A percentile compares a stretch with the other conserved stretches of the same genome.
Conservation (phyloP, 2,329 filamentous ascomycete genomes). For the Fusarium avenaceum region DNA sequence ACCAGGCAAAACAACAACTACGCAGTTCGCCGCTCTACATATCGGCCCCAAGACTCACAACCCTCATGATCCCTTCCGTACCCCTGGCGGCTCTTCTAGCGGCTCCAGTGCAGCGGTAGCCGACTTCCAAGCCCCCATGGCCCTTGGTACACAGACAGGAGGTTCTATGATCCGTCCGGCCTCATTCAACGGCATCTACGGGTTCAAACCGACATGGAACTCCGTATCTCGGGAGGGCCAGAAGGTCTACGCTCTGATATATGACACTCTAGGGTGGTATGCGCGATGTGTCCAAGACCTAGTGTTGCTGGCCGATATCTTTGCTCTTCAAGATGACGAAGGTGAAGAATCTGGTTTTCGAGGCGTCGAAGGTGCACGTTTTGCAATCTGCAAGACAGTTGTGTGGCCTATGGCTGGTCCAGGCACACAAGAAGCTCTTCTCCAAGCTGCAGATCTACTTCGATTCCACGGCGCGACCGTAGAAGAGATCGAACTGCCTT, state of each 20-base stretch:
- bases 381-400: constrained; percentile 69
- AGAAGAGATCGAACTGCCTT: constrained; percentile 67
- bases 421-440: constrained; percentile 61
- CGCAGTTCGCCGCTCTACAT: constrained; percentile 72
- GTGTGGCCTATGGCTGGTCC: constrained; percentile 65
- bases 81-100: constrained; percentile 76
- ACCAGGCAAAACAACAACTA: constrained; percentile 62
- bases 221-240: constrained; percentile 73
- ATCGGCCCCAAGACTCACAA: constrained; percentile 69
- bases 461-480: constrained; percentile 65
- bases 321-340: constrained; percentile 63
- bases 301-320: constrained; percentile 67
- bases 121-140: constrained; percentile 73
- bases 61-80: constrained; percentile 74
- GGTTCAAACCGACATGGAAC: constrained; percentile 76
- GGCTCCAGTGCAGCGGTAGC: constrained; percentile 76
- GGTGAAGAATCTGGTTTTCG: constrained; percentile 55
- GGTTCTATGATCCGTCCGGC: constrained; percentile 75
- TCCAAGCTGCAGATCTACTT: constrained; percentile 58
- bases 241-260: constrained; percentile 69
- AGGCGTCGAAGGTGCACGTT: constrained; percentile 63
- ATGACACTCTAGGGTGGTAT: constrained; percentile 75
- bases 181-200: constrained; percentile 76
- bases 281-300: constrained; percentile 71
- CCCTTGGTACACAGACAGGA: constrained; percentile 75